phyloP scores from a whole-genome alignment of 2,329 filamentous ascomycete genomes.

The Aureobasidium sp. region DNA sequence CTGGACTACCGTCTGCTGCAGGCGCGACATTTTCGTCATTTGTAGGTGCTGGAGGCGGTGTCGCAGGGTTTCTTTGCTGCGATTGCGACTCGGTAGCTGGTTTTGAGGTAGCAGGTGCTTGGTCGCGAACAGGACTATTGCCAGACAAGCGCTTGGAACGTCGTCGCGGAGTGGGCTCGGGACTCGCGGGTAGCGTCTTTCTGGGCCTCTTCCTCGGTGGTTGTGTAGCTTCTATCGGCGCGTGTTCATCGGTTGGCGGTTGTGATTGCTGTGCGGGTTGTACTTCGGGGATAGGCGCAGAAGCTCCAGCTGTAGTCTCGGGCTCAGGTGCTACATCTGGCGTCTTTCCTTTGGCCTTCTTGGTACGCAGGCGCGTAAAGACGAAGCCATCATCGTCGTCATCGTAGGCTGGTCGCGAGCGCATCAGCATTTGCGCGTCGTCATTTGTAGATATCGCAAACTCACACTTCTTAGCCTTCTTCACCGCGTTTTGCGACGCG shows the following conservation, averaged over 20 bases:
- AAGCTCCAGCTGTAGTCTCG: conserved; percentile 6
- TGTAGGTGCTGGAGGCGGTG: conserved; percentile 17
- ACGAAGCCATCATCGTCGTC: conserved; percentile 41
- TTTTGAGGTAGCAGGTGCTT: not conserved
- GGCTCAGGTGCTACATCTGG: conserved; percentile 15
- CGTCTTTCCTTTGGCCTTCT: conserved; percentile 25
- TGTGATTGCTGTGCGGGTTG: conserved; percentile 15
- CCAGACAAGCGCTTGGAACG: conserved; percentile 39
- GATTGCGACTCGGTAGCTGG: conserved; percentile 10
- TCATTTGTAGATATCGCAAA: not conserved
- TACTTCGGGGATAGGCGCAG: conserved; percentile 7
- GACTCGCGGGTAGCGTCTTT: conserved; percentile 25
- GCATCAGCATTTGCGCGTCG: not conserved
- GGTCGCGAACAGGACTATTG: conserved; percentile 25
- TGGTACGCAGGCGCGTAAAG: conserved; percentile 33
- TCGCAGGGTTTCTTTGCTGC: conserved; percentile 24
- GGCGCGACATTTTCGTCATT: conserved; percentile 4
- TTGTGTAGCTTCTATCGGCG: not conserved
- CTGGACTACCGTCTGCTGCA: not conserved
- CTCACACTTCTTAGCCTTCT: conserved; percentile 14
- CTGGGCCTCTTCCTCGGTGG: conserved; percentile 23
- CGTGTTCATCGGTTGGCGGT: conserved; percentile 17
- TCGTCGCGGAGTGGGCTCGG: conserved; percentile 29
- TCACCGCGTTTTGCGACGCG: conserved; percentile 23
- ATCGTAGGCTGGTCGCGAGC: conserved; percentile 26